Conservation (phyloP, 805 yeast genomes). For the Candida maesae region DNA sequence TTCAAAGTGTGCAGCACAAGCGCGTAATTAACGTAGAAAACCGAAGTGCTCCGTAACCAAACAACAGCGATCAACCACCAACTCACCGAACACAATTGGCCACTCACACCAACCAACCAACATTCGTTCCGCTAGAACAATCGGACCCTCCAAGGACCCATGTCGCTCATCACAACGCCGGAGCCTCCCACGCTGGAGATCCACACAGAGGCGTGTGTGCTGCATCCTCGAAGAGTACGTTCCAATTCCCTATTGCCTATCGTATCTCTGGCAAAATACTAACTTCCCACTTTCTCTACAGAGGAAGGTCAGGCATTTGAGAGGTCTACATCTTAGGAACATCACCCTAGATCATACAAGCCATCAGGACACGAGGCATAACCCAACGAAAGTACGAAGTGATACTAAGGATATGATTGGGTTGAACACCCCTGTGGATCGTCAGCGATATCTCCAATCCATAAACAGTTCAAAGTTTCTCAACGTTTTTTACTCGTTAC, state of each 20-base stretch:
- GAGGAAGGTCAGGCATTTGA: slow-evolving; percentile 24
- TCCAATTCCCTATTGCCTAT: background rate
- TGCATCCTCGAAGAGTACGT: slow-evolving; percentile 16
- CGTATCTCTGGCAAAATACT: too few species aligned
- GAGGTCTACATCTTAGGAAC: slow-evolving; percentile 19
- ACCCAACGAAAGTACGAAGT: slow-evolving; percentile 12
- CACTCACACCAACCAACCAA: too few species aligned
- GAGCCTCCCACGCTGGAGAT: slow-evolving; percentile 3
- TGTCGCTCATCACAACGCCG: background rate
- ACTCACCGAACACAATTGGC: too few species aligned
- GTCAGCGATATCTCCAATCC: slow-evolving; percentile 29
- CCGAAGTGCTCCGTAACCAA: too few species aligned
- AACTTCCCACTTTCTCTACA: slow-evolving; percentile 3
- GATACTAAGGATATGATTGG: slow-evolving; percentile 15
- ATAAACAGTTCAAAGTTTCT: slow-evolving; percentile 28
- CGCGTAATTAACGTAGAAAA: too few species aligned
- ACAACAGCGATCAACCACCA: too few species aligned
- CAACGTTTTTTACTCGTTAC: slow-evolving; percentile 36
- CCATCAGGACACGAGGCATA: slow-evolving; percentile 1
- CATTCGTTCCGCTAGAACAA: too few species aligned
- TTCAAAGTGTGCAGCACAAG: too few species aligned
- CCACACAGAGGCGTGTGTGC: slow-evolving; percentile 14
- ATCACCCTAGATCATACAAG: slow-evolving; percentile 9
- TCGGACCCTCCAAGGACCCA: background rate
- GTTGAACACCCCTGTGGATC: slow-evolving; percentile 13